Conservation (phyloP, 371 early-diverging fungal species). For the Dichotomocladium elegans region DNA sequence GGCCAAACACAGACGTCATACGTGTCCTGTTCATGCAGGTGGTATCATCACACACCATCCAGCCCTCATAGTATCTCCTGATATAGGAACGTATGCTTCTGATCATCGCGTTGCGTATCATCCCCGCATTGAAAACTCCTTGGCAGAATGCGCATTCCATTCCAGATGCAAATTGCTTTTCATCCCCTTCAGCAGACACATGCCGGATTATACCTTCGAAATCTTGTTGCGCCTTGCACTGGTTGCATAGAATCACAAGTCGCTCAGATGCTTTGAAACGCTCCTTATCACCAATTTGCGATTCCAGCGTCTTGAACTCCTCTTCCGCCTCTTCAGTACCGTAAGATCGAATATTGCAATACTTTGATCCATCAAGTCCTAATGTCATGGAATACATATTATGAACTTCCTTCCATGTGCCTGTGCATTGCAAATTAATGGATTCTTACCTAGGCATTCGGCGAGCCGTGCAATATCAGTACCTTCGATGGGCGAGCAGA, state of each 20-base stretch:
- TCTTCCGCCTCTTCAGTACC: constrained; percentile 43
- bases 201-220: constrained; percentile 59
- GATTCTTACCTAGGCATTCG: constrained; percentile 69
- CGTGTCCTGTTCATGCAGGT: constrained; percentile 62
- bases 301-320: constrained; percentile 72
- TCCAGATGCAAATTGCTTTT: constrained; percentile 18
- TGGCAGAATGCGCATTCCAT: constrained; percentile 65
- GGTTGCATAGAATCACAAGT: constrained; percentile 59
- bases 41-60: constrained; percentile 76
- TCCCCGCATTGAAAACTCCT: constrained; percentile 20
- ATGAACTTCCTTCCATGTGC: not conserved
- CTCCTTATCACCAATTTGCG: constrained; percentile 81
- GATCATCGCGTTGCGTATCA: constrained; percentile 63
- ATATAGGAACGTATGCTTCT: constrained; percentile 64
- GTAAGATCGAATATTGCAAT: constrained; percentile 23
- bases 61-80: constrained; percentile 65
- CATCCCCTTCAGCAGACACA: not conserved
- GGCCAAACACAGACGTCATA: constrained; percentile 69
- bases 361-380: constrained; percentile 70
- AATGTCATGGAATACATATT: constrained; percentile 1
- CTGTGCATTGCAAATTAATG: not conserved
- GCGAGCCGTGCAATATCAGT: constrained; percentile 81
- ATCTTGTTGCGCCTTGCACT: constrained; percentile 49
- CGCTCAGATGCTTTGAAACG: constrained; percentile 72
- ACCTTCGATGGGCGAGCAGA: constrained; percentile 88